Base-by-base conservation (phyloP, 176 grass and related monocot genomes). In the Aegilops longissima region DNA sequence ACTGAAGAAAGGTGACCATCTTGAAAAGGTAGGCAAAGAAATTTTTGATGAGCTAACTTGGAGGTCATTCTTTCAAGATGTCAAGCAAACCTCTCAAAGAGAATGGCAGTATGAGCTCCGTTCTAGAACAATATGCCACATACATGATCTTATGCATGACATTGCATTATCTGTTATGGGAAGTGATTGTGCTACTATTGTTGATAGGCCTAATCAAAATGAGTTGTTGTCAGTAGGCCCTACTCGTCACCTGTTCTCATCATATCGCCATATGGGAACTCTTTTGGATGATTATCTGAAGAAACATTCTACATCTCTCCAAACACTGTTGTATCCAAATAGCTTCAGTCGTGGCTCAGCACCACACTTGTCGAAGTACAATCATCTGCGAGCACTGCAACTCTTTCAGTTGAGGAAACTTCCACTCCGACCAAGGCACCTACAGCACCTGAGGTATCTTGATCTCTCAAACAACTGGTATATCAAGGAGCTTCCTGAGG, bases 231-330 rank as follows among this genome's bases (percentile, higher is more conserved):
- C 24, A 2, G 3, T 5, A 2, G 24, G 17, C 6, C 3, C 12
- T n/a, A 9, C 9, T 34, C 70, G 35, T 0, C 9, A 84, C 0
- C 4, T 75, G 0, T 63, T 74, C 24, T 12, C 2, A 2, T 56
- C 64, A 14, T 13, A 14, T 30, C 0, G 4, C 8, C 0, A 18
- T 4, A 8, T 0, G 5, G 1, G 3, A 2, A 12, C 13, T 0
- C 5, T 5, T 6, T 24, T 78, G 44, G n/a, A 21, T 27, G 33
- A 3, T 69, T 56, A 40, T 69, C 0, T 62, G 0, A 8, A n/a
- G 17, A 49, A 84, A 65, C 8, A 13, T 6, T 39, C 12, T 65
- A 1, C n/a, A 0, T 3, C 35, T 47, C 12, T 84, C 0, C 56
- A 17, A 2, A 84, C 82, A 12, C 12, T 63, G 11, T 2, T 21